phyloP scores from a whole-genome alignment of 2,329 filamentous ascomycete species.

The Arthroderma uncinatum region DNA sequence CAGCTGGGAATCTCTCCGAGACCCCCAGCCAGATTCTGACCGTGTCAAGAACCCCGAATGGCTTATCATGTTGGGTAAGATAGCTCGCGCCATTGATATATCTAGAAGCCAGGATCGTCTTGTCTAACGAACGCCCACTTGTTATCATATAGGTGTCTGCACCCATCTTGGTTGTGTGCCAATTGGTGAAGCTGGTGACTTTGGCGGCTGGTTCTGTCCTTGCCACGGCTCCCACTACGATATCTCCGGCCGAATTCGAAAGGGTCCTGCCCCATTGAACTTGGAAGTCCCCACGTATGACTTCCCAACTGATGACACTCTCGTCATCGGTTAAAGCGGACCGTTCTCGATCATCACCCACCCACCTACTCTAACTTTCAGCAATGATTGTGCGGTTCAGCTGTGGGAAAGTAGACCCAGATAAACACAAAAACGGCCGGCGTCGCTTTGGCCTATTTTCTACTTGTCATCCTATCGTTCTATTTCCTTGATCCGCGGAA shows the following conservation, averaged over 20 bases:
- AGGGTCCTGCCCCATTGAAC: conserved; percentile 93
- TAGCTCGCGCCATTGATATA: conserved; percentile 16
- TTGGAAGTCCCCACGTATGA: conserved; percentile 88
- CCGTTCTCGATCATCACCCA: not conserved
- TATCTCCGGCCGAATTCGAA: conserved; percentile 96
- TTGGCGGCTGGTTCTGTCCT: conserved; percentile 98
- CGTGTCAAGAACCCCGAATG: conserved; percentile 98
- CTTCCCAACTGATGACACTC: conserved; percentile 78
- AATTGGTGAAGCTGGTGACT: conserved; percentile 97
- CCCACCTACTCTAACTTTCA: not conserved
- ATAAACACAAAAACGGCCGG: not conserved
- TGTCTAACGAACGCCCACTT: not conserved
- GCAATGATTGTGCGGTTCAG: not conserved
- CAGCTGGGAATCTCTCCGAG: conserved; percentile 71
- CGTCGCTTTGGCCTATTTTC: not conserved
- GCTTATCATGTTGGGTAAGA: conserved; percentile 90
- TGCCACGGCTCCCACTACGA: conserved; percentile 99
- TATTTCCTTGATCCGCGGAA: not conserved
- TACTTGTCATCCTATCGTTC: not conserved
- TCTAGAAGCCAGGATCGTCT: not conserved
- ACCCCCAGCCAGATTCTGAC: conserved; percentile 81
- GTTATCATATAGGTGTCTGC: conserved; percentile 65
- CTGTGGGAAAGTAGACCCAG: not conserved
- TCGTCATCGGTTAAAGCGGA: conserved; percentile 79
- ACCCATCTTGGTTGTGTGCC: conserved; percentile 98